Percentiles rank a stretch among this genome's conserved stretches.
These are phyloP conservation scores for Cercospora sp. DNA, from an alignment of 2,329 filamentous ascomycete species.

Conservation along the genomic window DNA sequence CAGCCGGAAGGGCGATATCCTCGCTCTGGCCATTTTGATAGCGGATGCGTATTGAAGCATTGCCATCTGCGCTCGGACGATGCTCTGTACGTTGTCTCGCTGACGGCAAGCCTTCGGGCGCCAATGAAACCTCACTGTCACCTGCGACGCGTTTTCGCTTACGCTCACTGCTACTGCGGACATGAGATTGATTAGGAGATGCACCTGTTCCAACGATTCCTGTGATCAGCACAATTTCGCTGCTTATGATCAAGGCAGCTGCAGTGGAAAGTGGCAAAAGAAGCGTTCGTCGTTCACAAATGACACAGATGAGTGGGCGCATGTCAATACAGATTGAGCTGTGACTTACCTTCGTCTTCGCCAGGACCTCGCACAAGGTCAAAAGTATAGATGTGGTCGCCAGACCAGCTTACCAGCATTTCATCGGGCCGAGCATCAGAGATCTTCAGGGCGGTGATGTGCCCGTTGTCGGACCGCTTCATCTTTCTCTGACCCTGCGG, in stretches of 20 bases:
- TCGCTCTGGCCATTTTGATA: slow-evolving; percentile 62
- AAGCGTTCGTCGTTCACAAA: neutral
- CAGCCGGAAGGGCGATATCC: slow-evolving; percentile 53
- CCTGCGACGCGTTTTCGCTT: slow-evolving; percentile 60
- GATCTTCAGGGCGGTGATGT: slow-evolving; percentile 71
- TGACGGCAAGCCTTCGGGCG: slow-evolving; percentile 41
- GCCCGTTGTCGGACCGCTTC: slow-evolving; percentile 57
- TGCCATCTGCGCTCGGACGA: slow-evolving; percentile 37
- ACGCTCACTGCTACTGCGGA: slow-evolving; percentile 39
- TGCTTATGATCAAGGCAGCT: neutral
- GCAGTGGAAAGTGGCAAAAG: neutral
- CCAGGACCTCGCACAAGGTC: slow-evolving; percentile 58
- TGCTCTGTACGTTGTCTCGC: slow-evolving; percentile 51
- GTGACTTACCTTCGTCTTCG: slow-evolving; percentile 39
- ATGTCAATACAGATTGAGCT: slow-evolving; percentile 8
- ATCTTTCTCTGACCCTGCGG: slow-evolving; percentile 59
- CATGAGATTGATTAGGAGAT: neutral
- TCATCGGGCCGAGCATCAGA: slow-evolving; percentile 68
- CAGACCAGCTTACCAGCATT: slow-evolving; percentile 66
- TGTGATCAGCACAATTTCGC: neutral
- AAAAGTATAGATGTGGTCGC: slow-evolving; percentile 62
- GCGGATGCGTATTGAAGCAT: slow-evolving; percentile 56
- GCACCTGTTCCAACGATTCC: neutral
- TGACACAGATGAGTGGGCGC: neutral
- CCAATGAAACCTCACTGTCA: slow-evolving; percentile 42